Evolutionary conservation across 1,284 basidiomycete genomes (phyloP).

Genomic region (Athelia sp.): DNA sequence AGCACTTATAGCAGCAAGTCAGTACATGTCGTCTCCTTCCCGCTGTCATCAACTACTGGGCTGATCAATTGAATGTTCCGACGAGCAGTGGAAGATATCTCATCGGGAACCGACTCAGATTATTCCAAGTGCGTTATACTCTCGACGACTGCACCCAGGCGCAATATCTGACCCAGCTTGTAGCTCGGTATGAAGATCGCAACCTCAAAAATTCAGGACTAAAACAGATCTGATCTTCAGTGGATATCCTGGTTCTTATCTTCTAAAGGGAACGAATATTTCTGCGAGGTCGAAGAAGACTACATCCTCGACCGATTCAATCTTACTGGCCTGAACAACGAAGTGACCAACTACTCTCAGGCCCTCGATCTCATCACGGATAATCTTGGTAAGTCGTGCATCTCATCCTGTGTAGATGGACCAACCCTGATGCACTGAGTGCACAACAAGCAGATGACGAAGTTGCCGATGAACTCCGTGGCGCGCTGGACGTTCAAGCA

Average conservation of each 20-base stretch:
- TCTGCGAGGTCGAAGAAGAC: conserved; percentile 98
- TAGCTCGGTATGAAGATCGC: conserved; percentile 36
- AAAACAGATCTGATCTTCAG: conserved; percentile 28
- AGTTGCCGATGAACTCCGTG: conserved; percentile 72
- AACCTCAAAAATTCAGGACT: conserved; percentile 17
- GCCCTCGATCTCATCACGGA: conserved; percentile 96
- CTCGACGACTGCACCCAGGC: conserved; percentile 1
- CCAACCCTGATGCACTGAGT: conserved; percentile 2
- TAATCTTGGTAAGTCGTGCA: conserved; percentile 64
- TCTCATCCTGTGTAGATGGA: neutral
- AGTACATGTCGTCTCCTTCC: no score
- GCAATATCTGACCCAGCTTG: conserved; percentile 12
- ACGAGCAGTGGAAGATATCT: conserved; percentile 74
- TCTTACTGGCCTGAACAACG: conserved; percentile 93
- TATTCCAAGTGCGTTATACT: conserved; percentile 69
- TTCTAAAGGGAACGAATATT: conserved; percentile 97
- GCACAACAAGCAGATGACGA: conserved; percentile 55
- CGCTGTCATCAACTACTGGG: neutral
- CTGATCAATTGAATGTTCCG: conserved; percentile 22
- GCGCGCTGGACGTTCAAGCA: conserved; percentile 87
- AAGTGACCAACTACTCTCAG: conserved; percentile 92
- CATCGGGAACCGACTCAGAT: conserved; percentile 84
- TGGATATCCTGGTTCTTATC: conserved; percentile 99
- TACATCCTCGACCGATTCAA: conserved; percentile 99
- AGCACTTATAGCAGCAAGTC: no score